phyloP scores from a whole-genome alignment of 495 filamentous ascomycete genomes.

The Neurospora terricola region DNA sequence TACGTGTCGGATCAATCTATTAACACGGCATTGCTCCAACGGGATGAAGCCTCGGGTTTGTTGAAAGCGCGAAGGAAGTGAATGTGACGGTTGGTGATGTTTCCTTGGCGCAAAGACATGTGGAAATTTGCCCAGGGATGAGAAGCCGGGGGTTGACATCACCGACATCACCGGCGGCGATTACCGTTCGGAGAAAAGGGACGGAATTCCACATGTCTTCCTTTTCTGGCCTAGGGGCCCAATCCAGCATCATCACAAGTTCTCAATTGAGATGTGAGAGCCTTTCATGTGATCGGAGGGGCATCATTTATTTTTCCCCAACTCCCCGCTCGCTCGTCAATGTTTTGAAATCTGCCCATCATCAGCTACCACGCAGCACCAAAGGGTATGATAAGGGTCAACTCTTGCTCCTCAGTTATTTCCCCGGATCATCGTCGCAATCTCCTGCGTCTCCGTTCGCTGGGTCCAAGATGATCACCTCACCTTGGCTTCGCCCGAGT shows the following conservation, averaged over 20 bases:
- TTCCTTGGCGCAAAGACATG: constrained; percentile 10
- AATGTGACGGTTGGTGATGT: constrained; percentile 5
- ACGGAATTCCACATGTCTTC: background rate
- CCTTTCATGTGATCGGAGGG: constrained; percentile 9
- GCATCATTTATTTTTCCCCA: background rate
- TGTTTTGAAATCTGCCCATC: background rate
- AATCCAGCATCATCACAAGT: background rate
- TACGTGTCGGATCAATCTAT: background rate
- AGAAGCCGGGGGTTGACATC: constrained; percentile 2
- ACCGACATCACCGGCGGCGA: constrained; percentile 2
- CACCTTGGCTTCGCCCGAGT: background rate
- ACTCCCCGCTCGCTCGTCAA: background rate
- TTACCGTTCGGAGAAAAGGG: constrained; percentile 5
- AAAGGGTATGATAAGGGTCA: background rate
- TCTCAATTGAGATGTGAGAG: background rate
- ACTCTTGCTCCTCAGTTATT: background rate
- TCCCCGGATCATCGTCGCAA: background rate
- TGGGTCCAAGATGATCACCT: background rate
- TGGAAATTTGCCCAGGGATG: background rate
- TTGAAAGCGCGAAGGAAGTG: background rate
- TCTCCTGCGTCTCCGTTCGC: background rate
- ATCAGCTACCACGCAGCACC: background rate
- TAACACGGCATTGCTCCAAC: background rate
- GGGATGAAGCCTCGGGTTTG: background rate
- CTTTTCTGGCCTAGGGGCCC: background rate